Evolutionary conservation across 345 rosid genomes (phyloP), one percentile per base, ranked within the genome.

Genomic region (Jatropha curcas): DNA sequence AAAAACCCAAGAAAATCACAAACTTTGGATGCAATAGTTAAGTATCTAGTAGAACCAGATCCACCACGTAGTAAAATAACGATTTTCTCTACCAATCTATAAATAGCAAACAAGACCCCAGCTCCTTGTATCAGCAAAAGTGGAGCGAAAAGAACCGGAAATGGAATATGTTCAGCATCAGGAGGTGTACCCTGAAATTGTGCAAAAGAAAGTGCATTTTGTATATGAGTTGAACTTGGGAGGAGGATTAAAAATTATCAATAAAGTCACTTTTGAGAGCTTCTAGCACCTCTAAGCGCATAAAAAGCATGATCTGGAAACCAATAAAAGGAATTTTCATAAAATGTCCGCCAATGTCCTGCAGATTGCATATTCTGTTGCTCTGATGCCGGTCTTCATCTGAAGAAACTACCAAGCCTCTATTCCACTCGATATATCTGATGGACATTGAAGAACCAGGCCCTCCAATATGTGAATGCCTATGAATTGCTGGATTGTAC

Each of bases 401-500:
- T 57, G 87, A 76, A 52, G 86, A 83, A 68, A 87, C 78, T 20
- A 90, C 75, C 57, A 87, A 76, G 74, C 94, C 87, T 81, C 91
- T 83, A 70, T 88, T 88, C 90, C 90, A 88, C 74, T 90, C 94
- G 20, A 92, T 77, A 65, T 88, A 87, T 80, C 89, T 85, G 57
- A 82, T 71, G 60, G 77, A 72, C 78, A 75, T 67, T 51, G 89
- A 76, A 74, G 94, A 80, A 79, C 87, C 75, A 16, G 93, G 77
- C 70, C 84, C 89, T 68, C 84, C 84, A 52, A 81, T 28, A 31
- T 77, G 82, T 61, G 87, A 77, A 76, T 82, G 85, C 68, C 89
- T 81, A 78, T 94, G 97, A 81, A 94, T 94, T 73, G 86, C 87
- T 48, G 95, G 98, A 72, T 94, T 94, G 79, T 87, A 77, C 95